Percentiles rank a stretch among this genome's conserved stretches.
Evolutionary conservation across 164 flowering plant genomes (phyloP).

Genomic region (Amborella trichopoda): DNA sequence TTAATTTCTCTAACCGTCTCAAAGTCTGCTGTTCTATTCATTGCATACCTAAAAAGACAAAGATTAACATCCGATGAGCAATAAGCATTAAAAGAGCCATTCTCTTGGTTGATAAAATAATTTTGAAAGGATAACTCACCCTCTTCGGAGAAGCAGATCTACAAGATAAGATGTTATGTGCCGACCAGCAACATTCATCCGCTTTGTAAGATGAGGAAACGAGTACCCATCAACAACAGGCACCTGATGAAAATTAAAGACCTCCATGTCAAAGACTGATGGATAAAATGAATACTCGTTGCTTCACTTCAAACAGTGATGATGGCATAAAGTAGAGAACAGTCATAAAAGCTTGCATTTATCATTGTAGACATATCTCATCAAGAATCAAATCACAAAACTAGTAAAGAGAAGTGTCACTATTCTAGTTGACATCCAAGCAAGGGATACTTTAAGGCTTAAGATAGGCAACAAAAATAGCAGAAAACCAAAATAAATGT

Average conservation of each 20-base stretch:
- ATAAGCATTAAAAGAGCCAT: slow-evolving; percentile 4
- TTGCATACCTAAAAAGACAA: slow-evolving; percentile 64
- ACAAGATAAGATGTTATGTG: slow-evolving; percentile 98
- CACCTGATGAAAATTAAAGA: slow-evolving; percentile 58
- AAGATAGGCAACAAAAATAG: no score
- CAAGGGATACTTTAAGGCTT: no score
- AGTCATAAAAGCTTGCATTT: no score
- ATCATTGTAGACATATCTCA: no score
- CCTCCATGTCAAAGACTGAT: no score
- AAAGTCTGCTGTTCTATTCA: slow-evolving; percentile 84
- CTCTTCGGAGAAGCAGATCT: slow-evolving; percentile 85
- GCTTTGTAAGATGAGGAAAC: slow-evolving; percentile 95
- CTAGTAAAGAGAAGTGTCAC: no score
- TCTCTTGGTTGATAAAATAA: not conserved
- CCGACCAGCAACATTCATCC: slow-evolving; percentile 98
- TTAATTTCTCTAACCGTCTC: slow-evolving; percentile 93
- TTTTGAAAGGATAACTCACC: slow-evolving; percentile 36
- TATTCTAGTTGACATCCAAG: no score
- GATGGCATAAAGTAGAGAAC: no score
- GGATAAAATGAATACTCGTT: no score
- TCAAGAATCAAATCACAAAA: no score
- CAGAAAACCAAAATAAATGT: no score
- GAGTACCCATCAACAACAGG: slow-evolving; percentile 99
- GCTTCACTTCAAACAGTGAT: not conserved
- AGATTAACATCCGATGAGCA: not conserved